Evolutionary conservation across 2,329 filamentous ascomycete species (phyloP), one percentile per base, ranked within the genome.

Genomic region (Diaporthe sp.): DNA sequence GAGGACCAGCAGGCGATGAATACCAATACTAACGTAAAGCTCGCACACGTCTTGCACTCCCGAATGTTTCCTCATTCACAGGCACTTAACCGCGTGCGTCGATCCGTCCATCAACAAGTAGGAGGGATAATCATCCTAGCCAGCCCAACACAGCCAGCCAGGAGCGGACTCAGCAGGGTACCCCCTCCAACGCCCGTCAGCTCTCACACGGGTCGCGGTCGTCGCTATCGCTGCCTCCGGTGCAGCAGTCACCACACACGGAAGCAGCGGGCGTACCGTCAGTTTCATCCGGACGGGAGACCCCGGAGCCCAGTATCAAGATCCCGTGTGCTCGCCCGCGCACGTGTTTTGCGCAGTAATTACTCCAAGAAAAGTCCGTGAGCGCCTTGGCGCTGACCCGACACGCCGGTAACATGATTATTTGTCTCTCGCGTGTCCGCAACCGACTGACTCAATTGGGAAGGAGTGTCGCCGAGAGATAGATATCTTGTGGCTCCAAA

Each of bases 251-350:
- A 40, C 57, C 58, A 42, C 35, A 42, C 35, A 61, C 38, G 8
- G 35, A 30, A n/a, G n/a, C 22, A 10, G 38, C 35, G 33, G 57
- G n/a, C 58, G 38, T 30, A 61, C 58, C n/a, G 28, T 45, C 6
- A 15, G 58, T 42, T 42, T 28, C 58, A 61, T 28, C 58, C 58
- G 58, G 58, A 61, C n/a, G 58, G 58, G n/a, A 19, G 8, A n/a
- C 13, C 6, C 6, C 57, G 35, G 57, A 15, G 13, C n/a, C 38
- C 38, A 35, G 19, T 35, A 19, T 22, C 10, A 60, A 60, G 35
- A 42, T 61, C 58, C 58, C 58, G 58, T 40, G 58, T 61, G 57
- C 22, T 38, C 35, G 55, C 35, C 1, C n/a, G 25, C n/a, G 25
- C 50, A 17, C 52, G 28, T 19, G 25, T n/a, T n/a, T n/a, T 55